Base-by-base conservation (phyloP, 1,284 basidiomycete genomes). In the Austroboletus niveus region DNA sequence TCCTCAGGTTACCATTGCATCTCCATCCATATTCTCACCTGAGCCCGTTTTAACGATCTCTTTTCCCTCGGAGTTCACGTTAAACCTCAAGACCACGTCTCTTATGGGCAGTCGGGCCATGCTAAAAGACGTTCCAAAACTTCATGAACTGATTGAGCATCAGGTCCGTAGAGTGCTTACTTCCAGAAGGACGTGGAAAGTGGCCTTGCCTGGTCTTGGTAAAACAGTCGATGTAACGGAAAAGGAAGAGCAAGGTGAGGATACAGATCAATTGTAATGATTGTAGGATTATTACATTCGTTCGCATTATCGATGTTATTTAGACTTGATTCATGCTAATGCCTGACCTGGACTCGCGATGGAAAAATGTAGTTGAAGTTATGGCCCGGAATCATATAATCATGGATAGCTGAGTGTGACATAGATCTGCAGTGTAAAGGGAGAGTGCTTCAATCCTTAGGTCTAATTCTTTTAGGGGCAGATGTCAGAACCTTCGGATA, bases 81-180 rank as follows among this genome's bases (percentile, higher is more conserved):
- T 91, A 11, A 80, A 85, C 58, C 72, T 91, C 29, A 81, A 81
- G 47, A 90, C 85, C 29, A 87, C 81, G 8, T 92, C 89, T 24
- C 75, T 90, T 3, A 82, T 92, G 78, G 89, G 89, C 36, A 91
- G 87, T 58, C 82, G 89, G 38, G 89, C 89, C 35, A 89, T 91
- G 68, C 76, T 92, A 1, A 87, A 86, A 35, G 87, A 92, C 60
- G 86, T 92, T 4, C 89, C 89, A 27, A 92, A 92, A 65, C 71
- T 92, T 12, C 89, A 92, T 57, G 89, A 92, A 64, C 72, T 92
- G 43, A 90, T 92, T 39, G 82, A 88, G 60, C 78, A 83, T 60
- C 87, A 90, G 72, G 80, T 89, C 11, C 75, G 80, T 45, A 75
- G 75, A 45, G 69, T 78, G 15, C 75, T 92, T 27, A 73, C 77